Base-by-base conservation (phyloP, 345 rosid species). In the Euphorbia lathyris region DNA sequence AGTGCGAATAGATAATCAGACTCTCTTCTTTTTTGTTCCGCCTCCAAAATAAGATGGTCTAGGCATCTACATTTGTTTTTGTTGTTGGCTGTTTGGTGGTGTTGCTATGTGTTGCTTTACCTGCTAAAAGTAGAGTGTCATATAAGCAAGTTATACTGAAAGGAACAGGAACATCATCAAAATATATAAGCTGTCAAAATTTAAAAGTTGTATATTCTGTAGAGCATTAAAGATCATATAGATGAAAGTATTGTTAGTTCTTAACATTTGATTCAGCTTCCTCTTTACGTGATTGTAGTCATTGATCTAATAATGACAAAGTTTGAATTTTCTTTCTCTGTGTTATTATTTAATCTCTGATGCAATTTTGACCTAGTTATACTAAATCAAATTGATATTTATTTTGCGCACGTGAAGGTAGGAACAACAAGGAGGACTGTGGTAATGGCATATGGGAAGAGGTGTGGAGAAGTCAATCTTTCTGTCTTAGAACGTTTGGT, bases 351-450 rank as follows among this genome's bases (percentile, higher is more conserved):
- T 25, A 22, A 67, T 63, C 20, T 67, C 34, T 26, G 23, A 27
- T 71, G 51, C 30, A 45, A 27, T 60, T 71, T 76, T 66, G 56
- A 56, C 63, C 52, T 68, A 65, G 36, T 51, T 52, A 43, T 58
- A 58, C 52, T 36, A 51, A 52, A 42, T 9, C 53, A 51, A 55
- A 23, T 73, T 72, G n/a, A 38, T 72, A n/a, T 75, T 72, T 59
- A 22, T 65, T 80, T 73, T 78, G 71, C 47, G 66, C 43, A 14
- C 80, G 71, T 88, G 75, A 80, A 95, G 99, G 78, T 95, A 66
- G 91, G 95, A 82, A 81, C 72, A 71, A 95, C 99, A 22, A 88
- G 99, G 84, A 91, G 81, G 86, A 72, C 68, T 66, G 90, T 90
- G 58, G 97, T 96, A 52, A 81, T 76, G 68, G 85, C 92, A 58